Conservation (phyloP, 345 rosid genomes). For the Euphorbia pulcherrima region DNA sequence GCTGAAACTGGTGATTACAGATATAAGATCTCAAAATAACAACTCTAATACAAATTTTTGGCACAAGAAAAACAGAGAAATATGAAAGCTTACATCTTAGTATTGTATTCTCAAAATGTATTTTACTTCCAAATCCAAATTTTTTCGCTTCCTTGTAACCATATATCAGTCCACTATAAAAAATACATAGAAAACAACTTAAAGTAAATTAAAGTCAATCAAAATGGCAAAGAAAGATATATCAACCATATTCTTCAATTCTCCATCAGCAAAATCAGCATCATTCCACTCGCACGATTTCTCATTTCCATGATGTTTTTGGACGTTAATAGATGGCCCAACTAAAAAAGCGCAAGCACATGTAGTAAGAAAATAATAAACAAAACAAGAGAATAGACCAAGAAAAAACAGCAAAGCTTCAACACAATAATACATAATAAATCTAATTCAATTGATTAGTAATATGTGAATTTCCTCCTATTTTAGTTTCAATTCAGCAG, state of each 20-base stretch:
- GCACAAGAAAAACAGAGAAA: no score
- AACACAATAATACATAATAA: not conserved
- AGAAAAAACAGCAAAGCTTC: not conserved
- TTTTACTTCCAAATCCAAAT: no score
- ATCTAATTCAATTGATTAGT: not conserved
- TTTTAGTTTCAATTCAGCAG: not conserved
- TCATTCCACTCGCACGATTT: slow-evolving; percentile 79
- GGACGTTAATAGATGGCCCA: slow-evolving; percentile 45
- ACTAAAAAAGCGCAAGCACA: slow-evolving; percentile 30
- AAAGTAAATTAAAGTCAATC: no score
- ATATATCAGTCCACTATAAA: no score
- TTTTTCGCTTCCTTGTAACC: no score
- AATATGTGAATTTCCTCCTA: not conserved
- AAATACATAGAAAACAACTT: no score
- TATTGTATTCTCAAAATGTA: no score
- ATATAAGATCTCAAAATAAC: no score
- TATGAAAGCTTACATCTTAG: no score
- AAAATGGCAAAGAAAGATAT: no score
- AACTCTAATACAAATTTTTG: no score
- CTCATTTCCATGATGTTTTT: slow-evolving; percentile 67
- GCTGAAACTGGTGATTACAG: no score
- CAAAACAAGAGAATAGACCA: not conserved
- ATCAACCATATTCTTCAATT: slow-evolving; percentile 66
- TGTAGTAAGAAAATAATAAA: not conserved
- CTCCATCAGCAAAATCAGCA: slow-evolving; percentile 67